phyloP scores from a whole-genome alignment of 2,329 filamentous ascomycete genomes.

The Trichoderma semiorbis region DNA sequence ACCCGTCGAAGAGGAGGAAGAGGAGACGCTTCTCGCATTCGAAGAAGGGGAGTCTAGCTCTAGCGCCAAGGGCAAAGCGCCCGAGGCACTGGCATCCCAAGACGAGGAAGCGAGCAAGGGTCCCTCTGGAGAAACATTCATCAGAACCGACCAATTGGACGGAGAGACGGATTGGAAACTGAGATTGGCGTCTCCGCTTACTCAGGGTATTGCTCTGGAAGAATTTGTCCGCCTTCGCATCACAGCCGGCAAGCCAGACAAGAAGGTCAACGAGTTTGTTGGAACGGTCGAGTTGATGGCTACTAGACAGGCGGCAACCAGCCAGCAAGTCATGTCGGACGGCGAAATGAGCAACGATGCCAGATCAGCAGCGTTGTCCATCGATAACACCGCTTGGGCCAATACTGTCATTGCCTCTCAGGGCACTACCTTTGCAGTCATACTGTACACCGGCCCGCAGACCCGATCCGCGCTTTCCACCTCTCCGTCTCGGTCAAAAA shows the following conservation, averaged over 20 bases:
- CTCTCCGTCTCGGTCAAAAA: conserved; percentile 87
- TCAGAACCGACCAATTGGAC: conserved; percentile 93
- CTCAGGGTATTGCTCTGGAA: conserved; percentile 69
- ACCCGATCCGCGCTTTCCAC: conserved; percentile 93
- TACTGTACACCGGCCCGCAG: conserved; percentile 92
- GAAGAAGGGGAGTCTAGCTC: conserved; percentile 34
- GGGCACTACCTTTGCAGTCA: conserved; percentile 80
- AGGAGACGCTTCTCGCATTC: conserved; percentile 43
- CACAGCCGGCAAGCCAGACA: conserved; percentile 85
- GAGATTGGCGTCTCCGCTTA: conserved; percentile 78
- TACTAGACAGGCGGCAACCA: conserved; percentile 48
- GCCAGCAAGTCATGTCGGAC: conserved; percentile 34
- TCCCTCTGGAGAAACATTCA: conserved; percentile 84
- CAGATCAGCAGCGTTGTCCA: conserved; percentile 71
- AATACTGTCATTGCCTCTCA: conserved; percentile 96
- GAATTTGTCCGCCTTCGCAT: conserved; percentile 70
- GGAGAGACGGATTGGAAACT: conserved; percentile 99
- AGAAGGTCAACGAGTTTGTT: conserved; percentile 89
- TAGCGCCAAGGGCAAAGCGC: conserved; percentile 36
- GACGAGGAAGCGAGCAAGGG: conserved; percentile 34
- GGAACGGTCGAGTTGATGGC: conserved; percentile 78
- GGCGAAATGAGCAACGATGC: conserved; percentile 33
- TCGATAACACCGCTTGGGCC: conserved; percentile 98
- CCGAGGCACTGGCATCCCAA: conserved; percentile 26
- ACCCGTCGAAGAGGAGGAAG: conserved; percentile 34